Evolutionary conservation across 805 yeast species (phyloP), one percentile per base, ranked within the genome.

Genomic region (Ascoidea tarda): DNA sequence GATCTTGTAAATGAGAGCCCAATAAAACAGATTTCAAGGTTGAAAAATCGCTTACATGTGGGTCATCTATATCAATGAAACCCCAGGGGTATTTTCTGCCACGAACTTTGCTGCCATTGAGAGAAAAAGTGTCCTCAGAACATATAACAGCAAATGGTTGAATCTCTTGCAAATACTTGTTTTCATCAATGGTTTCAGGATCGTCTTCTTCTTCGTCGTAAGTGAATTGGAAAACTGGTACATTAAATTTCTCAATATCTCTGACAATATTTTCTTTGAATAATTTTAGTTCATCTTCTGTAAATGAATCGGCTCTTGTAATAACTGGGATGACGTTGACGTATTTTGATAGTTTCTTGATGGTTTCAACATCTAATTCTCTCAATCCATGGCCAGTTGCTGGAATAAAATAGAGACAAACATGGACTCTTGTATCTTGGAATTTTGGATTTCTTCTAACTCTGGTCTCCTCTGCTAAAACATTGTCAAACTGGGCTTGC

Each of bases 361-460:
- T 84, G 55, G 83, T 72, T 59, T 73, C 78, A 45, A 85, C 78
- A 62, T 85, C 95, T 54, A 85, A 62, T 63, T 85, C 91, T 55
- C 84, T 71, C 57, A 85, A 71, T 1, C 91, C 90, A 69, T 86
- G 95, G 28, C 93, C 91, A 6, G 93, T 84, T 51, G 95, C 89
- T 62, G 81, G 85, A 64, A 86, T 82, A 59, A 86, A 79, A 66
- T 86, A 86, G 53, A 86, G 70, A 57, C 84, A 77, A 21, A 77
- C 82, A 62, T 86, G 95, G 49, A 86, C 86, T 62, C 95, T 74
- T 14, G 90, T 87, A 62, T 86, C 95, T 64, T 83, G 84, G 64
- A 86, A 86, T 53, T 95, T 70, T 33, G 95, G 95, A 60, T 86
- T 86, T 73, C 95, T 77, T 70, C 85, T 82, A 48, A 87, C 83